Conservation (phyloP, 495 filamentous ascomycete species). For the Aspergillus incahuasiensis region DNA sequence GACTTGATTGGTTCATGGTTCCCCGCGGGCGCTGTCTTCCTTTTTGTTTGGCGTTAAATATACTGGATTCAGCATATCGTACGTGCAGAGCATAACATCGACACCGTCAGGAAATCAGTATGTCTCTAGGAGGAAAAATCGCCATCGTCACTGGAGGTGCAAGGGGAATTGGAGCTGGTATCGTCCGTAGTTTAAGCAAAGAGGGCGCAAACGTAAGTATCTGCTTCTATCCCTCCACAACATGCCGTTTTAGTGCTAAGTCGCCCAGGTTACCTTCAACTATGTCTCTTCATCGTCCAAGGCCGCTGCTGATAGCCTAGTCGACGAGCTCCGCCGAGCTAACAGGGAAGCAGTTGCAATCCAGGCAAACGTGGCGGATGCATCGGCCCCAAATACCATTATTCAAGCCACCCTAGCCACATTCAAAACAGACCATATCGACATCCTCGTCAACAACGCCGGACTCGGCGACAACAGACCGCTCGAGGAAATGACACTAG, state of each 20-base stretch:
- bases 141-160: slow-evolving; percentile 49
- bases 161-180: slow-evolving; percentile 42
- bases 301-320: slow-evolving; percentile 8
- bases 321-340: slow-evolving; percentile 5
- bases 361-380: slow-evolving; percentile 17
- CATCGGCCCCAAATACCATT: slow-evolving; percentile 6
- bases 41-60: neutral
- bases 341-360: slow-evolving; percentile 12
- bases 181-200: slow-evolving; percentile 35
- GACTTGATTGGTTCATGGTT: neutral
- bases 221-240: slow-evolving; percentile 24
- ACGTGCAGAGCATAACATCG: neutral
- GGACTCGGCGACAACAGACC: slow-evolving; percentile 14
- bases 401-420: slow-evolving; percentile 13
- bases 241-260: slow-evolving; percentile 14
- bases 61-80: neutral
- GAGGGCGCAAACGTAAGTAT: slow-evolving; percentile 34
- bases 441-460: slow-evolving; percentile 27
- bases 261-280: slow-evolving; percentile 18
- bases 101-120: neutral
- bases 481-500: slow-evolving; percentile 16
- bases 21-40: neutral
- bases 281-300: slow-evolving; percentile 17
- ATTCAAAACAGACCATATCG: slow-evolving; percentile 19
- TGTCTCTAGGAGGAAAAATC: slow-evolving; percentile 43